Base-by-base conservation (phyloP, 2,329 filamentous ascomycete species). In the Paecilomyces variotii region DNA sequence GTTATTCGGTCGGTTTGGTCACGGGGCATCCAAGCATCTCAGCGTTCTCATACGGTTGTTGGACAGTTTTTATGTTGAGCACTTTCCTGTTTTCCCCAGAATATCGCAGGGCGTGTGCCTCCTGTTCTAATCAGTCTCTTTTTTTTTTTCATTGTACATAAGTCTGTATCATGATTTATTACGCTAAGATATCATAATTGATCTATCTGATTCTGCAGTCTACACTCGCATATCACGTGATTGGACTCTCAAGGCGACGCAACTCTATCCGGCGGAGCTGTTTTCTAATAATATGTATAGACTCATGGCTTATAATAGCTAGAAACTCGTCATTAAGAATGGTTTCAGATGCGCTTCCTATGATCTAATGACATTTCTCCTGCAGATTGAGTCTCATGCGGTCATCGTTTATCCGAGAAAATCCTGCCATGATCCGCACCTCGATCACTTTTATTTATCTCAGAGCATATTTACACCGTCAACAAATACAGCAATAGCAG, bases 251-350 rank as follows among this genome's bases (percentile, higher is more conserved):
- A 19, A 45, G 14, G 14, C 4, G 14, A 45, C 3, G n/a, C 5
- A 19, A 19, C 39, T 34, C 14, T 12, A 12, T 34, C 14, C 35
- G 12, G 2, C 3, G 7, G 14, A n/a, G 12, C 35, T 19, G 19
- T 19, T n/a, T 7, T 45, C 19, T 12, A 39, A 19, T n/a, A 6
- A 19, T n/a, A 6, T 45, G 14, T n/a, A 19, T 45, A n/a, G 5
- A 45, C 14, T 45, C 19, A n/a, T 45, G 14, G 32, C n/a, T 45
- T 45, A 7, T n/a, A n/a, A 6, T 45, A 9, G 4, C n/a, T 45
- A 5, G 39, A 45, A n/a, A 62, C 53, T 61, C 63, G 57, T 19
- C 28, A 10, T 5, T 32, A 10, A 32, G 11, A 10, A 6, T 1
- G 7, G 30, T 10, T 32, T 32, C 30, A 32, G 11, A 10, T 32